phyloP scores from a whole-genome alignment of 345 rosid species.

The Eucalyptus pumila region DNA sequence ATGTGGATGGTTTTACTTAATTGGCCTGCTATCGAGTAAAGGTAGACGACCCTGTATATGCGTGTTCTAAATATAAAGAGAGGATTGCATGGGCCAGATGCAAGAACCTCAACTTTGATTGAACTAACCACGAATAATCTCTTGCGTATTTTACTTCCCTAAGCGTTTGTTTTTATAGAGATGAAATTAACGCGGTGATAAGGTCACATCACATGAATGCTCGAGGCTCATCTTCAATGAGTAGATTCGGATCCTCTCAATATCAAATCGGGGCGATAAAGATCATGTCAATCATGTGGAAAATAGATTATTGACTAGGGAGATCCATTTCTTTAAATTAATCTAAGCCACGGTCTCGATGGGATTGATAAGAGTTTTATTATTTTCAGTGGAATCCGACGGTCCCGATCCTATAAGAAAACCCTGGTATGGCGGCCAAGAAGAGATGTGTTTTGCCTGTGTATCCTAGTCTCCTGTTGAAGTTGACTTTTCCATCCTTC shows the following conservation, averaged over 20 bases:
- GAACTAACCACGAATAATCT: neutral
- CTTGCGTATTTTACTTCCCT: fast-evolving
- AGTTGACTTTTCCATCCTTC: neutral
- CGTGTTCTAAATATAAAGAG: neutral
- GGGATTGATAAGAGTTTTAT: neutral
- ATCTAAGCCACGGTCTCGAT: neutral
- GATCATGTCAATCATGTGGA: neutral
- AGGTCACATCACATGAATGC: neutral
- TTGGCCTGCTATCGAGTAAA: neutral
- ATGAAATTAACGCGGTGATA: neutral
- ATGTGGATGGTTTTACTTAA: neutral
- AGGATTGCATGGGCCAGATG: neutral
- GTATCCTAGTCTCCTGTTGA: neutral
- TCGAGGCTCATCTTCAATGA: neutral
- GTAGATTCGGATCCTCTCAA: neutral
- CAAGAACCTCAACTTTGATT: neutral
- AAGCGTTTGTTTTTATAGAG: neutral
- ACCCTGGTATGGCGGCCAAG: neutral
- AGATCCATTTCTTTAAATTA: neutral
- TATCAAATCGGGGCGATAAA: neutral
- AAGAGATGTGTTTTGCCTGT: neutral
- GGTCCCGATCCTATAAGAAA: neutral
- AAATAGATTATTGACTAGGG: neutral
- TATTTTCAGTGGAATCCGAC: neutral
- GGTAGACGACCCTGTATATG: neutral